Conservation (phyloP, 2,329 filamentous ascomycete species). For the Diatrype stigma region DNA sequence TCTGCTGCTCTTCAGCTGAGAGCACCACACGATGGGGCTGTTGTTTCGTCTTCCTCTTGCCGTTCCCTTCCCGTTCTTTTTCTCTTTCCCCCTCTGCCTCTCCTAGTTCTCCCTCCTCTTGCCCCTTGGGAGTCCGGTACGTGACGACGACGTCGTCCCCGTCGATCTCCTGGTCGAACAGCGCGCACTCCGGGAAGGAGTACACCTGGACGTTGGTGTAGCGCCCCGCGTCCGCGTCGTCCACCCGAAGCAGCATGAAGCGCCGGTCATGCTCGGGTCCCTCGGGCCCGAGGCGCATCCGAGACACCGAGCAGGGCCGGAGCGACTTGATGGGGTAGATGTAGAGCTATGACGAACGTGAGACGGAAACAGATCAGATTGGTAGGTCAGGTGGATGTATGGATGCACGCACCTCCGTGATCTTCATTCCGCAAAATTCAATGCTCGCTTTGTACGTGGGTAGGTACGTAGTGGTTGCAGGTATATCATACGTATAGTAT, state of each 20-base stretch:
- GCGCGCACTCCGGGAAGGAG: conserved; percentile 53
- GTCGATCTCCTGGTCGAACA: conserved; percentile 58
- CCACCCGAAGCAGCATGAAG: conserved; percentile 64
- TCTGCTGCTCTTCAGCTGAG: too few species aligned
- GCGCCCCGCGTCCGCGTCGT: conserved; percentile 25
- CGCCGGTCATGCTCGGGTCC: conserved; percentile 63
- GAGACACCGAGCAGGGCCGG: conserved; percentile 53
- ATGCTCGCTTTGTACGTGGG: too few species aligned
- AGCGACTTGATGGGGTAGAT: conserved; percentile 72
- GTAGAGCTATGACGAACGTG: conserved; percentile 54
- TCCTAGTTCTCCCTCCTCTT: conserved; percentile 28
- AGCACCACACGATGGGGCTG: too few species aligned
- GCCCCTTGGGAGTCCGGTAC: conserved; percentile 36
- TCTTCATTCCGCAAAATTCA: neutral
- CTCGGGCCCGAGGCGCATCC: conserved; percentile 52
- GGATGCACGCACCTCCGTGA: neutral
- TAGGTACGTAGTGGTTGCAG: too few species aligned
- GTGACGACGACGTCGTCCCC: conserved; percentile 36
- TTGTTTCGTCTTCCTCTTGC: too few species aligned
- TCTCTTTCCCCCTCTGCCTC: too few species aligned
- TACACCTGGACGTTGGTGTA: conserved; percentile 50
- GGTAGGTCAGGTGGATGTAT: too few species aligned
- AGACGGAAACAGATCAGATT: too few species aligned
- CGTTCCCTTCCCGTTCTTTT: too few species aligned
- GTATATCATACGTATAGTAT: too few species aligned